Percentiles rank a stretch among this genome's conserved stretches.
These are phyloP conservation scores for Scedosporium dehoogii DNA, from an alignment of 2,329 filamentous ascomycete genomes.

Conservation along the genomic window DNA sequence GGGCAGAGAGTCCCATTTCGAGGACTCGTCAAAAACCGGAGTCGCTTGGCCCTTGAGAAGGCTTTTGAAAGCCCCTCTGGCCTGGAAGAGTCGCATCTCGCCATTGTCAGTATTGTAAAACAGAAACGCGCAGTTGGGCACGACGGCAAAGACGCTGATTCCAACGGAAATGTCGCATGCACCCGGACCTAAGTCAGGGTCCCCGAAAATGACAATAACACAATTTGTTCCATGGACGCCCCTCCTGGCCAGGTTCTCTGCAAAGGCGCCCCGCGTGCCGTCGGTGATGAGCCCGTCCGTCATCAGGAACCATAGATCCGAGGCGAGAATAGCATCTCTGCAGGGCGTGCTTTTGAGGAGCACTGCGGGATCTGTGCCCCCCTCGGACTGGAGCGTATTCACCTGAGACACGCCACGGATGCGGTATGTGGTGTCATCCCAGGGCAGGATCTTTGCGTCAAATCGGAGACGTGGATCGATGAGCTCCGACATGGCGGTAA, in stretches of 20 bases:
- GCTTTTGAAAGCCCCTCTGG: slow-evolving; percentile 13
- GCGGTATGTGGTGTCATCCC: neutral
- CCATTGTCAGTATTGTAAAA: slow-evolving; percentile 10
- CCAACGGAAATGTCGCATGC: slow-evolving; percentile 14
- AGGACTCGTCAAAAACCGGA: neutral
- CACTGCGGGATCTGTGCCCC: neutral
- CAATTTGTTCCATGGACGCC: slow-evolving; percentile 14
- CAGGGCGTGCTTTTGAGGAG: neutral
- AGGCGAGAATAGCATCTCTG: neutral
- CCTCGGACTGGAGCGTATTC: neutral
- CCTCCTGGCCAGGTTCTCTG: slow-evolving; percentile 7
- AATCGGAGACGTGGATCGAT: neutral
- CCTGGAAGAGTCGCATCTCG: slow-evolving; percentile 11
- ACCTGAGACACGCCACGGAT: neutral
- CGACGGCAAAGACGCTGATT: slow-evolving; percentile 12
- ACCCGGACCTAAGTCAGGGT: neutral
- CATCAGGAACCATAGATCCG: slow-evolving; percentile 15
- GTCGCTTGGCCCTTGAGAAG: slow-evolving; percentile 5
- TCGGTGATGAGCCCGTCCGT: slow-evolving; percentile 13
- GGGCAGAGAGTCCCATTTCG: slow-evolving; percentile 2
- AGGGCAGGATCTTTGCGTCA: neutral
- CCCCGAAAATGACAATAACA: slow-evolving; percentile 13
- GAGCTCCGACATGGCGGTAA: neutral
- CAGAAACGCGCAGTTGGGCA: slow-evolving; percentile 13
- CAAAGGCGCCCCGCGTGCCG: slow-evolving; percentile 6